Evolutionary conservation across 129 eudicot genomes (phyloP), one percentile per base, ranked within the genome.

Genomic region (Flaveria robusta): DNA sequence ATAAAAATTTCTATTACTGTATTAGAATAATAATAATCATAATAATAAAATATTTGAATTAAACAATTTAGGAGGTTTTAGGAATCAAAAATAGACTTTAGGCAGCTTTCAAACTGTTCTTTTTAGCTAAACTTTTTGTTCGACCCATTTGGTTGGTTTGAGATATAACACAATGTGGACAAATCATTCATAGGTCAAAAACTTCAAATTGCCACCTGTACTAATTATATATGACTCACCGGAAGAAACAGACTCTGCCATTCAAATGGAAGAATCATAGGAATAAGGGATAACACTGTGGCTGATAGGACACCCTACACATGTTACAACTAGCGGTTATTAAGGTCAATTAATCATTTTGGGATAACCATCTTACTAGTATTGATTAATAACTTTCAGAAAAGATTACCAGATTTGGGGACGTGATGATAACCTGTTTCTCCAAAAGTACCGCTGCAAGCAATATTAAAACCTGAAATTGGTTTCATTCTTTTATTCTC

Each of bases 181-280:
- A 8, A 24, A 24, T 41, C 37, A 73, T 9, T 12, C 54, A 73
- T 20, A 37, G 2, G 52, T 23, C 56, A 39, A 73, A 4, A 14
- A 41, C 55, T 41, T 8, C 42, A 37, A 56, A 39, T 23, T 14
- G 24, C 68, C 37, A 49, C 14, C 39, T 72, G 2, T 19, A n/a
- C 9, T n/a, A 23, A 62, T 66, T 49, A 42, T 29, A 59, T 69
- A 65, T 55, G 83, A 83, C 93, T 89, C 74, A 94, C 99, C 1
- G 99, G 93, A 82, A 94, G 93, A 68, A 91, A 86, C 77, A 94
- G 79, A 71, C 97, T 91, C 79, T 91, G 99, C 97, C 99, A 94
- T 71, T 94, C 93, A 83, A 94, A 94, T 70, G 99, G 99, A 54
- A 91, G 97, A 81, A 94, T 91, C 84, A 94, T 84, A 50, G 99